Base-by-base conservation (phyloP, 306 rosid species). In the Phaseolus lunatus region DNA sequence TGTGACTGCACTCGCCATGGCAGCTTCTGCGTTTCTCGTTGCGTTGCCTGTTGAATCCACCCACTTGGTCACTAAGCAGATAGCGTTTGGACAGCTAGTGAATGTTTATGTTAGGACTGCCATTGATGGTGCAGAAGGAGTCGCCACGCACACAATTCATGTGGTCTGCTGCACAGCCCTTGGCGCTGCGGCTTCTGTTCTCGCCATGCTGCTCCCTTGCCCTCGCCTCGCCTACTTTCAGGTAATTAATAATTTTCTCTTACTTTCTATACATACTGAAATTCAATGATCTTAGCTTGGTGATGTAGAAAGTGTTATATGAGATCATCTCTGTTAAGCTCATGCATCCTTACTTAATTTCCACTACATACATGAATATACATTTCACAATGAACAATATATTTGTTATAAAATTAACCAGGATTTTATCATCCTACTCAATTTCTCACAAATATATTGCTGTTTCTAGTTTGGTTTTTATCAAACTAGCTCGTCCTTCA, bases 11-110 rank as follows among this genome's bases (percentile, higher is more conserved):
- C 0, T 56, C n/a, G 86, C 88, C 0, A 87, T 90, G 75, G 89
- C 85, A 0, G 47, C 41, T 9, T 45, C 83, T 12, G 72, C 88
- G 0, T 94, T 91, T 16, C 33, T 83, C 70, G 88, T 94, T 71
- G 96, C 93, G 9, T 13, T 92, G 80, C 93, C 97, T 3, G 85
- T 96, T 4, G 85, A 73, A 65, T 86, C 91, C 2, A 84, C 84
- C 0, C 82, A 82, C 62, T 76, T 94, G 91, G 49, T 82, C 84
- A 73, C 89, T 0, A 94, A 94, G 83, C 45, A 90, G 53, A 78
- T 94, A 5, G 97, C 96, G 16, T 90, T 86, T 75, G 96, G 94
- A 23, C 91, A 87, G 83, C 64, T 90, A 6, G 97, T 91, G 88
- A 90, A 81, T 37, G 90, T 91, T 49, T 87, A 84, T 9, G 94